These are phyloP conservation scores for Aspergillus jensenii DNA, from an alignment of 2,329 filamentous ascomycete species.

Conservation along the genomic window DNA sequence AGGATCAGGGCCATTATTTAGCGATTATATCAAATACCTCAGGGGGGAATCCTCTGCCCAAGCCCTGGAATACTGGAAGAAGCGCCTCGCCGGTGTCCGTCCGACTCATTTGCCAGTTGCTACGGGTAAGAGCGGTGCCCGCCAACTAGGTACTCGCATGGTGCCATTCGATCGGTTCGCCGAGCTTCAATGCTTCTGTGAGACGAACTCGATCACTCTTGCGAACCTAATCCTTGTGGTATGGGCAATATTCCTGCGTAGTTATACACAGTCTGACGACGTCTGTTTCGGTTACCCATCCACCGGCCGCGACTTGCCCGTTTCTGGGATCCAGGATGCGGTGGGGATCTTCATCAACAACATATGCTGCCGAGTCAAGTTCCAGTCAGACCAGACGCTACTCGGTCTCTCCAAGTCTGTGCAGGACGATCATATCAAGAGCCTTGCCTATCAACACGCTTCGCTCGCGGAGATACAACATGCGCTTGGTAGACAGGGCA, in stretches of 20 bases:
- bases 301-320: slow-evolving; percentile 46
- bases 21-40: slow-evolving; percentile 39
- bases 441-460: slow-evolving; percentile 51
- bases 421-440: slow-evolving; percentile 48
- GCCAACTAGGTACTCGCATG: slow-evolving; percentile 11
- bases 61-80: slow-evolving; percentile 36
- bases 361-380: slow-evolving; percentile 52
- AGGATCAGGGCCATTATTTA: slow-evolving; percentile 32
- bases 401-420: slow-evolving; percentile 43
- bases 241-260: slow-evolving; percentile 40
- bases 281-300: slow-evolving; percentile 44
- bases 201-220: slow-evolving; percentile 31
- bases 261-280: slow-evolving; percentile 34
- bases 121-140: not conserved
- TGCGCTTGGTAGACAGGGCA: slow-evolving; percentile 35
- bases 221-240: slow-evolving; percentile 38
- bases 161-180: slow-evolving; percentile 23
- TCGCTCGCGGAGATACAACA: slow-evolving; percentile 51
- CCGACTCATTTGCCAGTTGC: slow-evolving; percentile 30
- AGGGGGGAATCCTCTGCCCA: slow-evolving; percentile 25
- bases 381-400: slow-evolving; percentile 34
- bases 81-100: slow-evolving; percentile 32
- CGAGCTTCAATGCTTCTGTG: slow-evolving; percentile 34
- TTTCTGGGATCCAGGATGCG: slow-evolving; percentile 47
- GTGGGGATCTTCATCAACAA: slow-evolving; percentile 57